Evolutionary conservation across 306 rosid genomes (phyloP).

Genomic region (Geum urbanum): DNA sequence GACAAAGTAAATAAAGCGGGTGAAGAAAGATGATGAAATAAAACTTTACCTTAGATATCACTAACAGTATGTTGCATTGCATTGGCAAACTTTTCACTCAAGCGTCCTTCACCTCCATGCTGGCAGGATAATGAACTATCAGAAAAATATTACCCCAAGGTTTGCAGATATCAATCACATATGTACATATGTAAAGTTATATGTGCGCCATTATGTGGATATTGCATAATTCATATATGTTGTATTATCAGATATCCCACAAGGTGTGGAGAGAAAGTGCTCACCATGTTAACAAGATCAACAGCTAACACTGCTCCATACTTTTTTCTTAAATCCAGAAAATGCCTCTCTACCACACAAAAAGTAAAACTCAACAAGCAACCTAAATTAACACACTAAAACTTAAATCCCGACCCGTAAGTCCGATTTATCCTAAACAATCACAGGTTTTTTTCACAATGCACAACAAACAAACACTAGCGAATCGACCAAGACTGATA

Average conservation of each 20-base stretch:
- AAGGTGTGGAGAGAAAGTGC: slow-evolving; percentile 15
- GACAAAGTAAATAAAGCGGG: background rate
- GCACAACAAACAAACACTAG: background rate
- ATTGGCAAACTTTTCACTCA: slow-evolving; percentile 65
- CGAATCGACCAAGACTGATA: background rate
- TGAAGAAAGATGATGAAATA: slow-evolving; percentile 29
- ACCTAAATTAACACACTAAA: too few relatives aligned
- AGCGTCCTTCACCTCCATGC: slow-evolving; percentile 96
- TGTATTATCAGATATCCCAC: slow-evolving; percentile 2
- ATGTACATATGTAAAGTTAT: background rate
- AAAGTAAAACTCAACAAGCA: too few relatives aligned
- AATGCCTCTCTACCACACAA: slow-evolving; percentile 82
- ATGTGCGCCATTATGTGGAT: background rate
- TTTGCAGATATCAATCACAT: background rate
- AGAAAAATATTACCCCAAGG: slow-evolving; percentile 18
- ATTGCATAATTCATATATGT: background rate
- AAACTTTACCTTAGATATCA: slow-evolving; percentile 76
- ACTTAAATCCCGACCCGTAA: too few relatives aligned
- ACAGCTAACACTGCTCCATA: slow-evolving; percentile 84
- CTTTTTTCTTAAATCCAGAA: slow-evolving; percentile 87
- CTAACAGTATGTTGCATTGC: slow-evolving; percentile 57
- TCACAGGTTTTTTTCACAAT: too few relatives aligned
- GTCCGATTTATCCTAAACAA: too few relatives aligned
- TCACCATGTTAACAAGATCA: slow-evolving; percentile 89
- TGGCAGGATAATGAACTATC: slow-evolving; percentile 39